Base-by-base conservation (phyloP, 225 moss, liverwort and hornwort species). In the Climacium dendroides region DNA sequence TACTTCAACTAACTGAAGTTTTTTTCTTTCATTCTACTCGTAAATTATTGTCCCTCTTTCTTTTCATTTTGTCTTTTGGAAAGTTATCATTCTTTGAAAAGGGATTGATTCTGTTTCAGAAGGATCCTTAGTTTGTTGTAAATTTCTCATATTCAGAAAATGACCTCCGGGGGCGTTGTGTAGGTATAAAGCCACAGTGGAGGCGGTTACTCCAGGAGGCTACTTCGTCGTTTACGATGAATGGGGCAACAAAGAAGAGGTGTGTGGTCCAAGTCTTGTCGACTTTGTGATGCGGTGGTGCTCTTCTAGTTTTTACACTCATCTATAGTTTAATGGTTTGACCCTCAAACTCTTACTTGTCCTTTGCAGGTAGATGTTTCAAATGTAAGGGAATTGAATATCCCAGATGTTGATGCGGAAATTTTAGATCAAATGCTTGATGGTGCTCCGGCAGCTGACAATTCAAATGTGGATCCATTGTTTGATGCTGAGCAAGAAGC, bases 201-300 rank as follows among this genome's bases (percentile, higher is more conserved):
- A 99, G 91, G 94, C 93, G 70, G 85, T 96, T 65, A 95, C 99
- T 37, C 89, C 95, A 55, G 90, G 84, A 83, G 99, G 99, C 64
- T 99, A 99, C 93, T 92, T 93, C 54, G 98, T 99, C 75, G 89
- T 93, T 60, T 99, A 97, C 83, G 96, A 99, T 90, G 99, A 95
- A 78, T 99, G 99, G 99, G 97, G 99, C 89, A 99, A 99, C 79
- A 94, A 95, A 79, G 99, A 97, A 90, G 99, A 99, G 96, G 98
- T 97, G 19, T 52, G 91, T 79, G 74, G 83, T 64, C 79, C 13
- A 54, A 74, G 50, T 62, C 19, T 70, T 87, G 65, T 43, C 16
- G 61, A 64, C n/a, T 57, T 73, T 83, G 34, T 83, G 82, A 85
- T 85, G 78, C 53, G 64, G 52, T 84, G 75, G 63, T 87, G 69